Percentiles rank a stretch among this genome's conserved stretches.
These are phyloP conservation scores for Ganoderma lingzhi DNA, from an alignment of 1,284 basidiomycete species.

Conservation along the genomic window DNA sequence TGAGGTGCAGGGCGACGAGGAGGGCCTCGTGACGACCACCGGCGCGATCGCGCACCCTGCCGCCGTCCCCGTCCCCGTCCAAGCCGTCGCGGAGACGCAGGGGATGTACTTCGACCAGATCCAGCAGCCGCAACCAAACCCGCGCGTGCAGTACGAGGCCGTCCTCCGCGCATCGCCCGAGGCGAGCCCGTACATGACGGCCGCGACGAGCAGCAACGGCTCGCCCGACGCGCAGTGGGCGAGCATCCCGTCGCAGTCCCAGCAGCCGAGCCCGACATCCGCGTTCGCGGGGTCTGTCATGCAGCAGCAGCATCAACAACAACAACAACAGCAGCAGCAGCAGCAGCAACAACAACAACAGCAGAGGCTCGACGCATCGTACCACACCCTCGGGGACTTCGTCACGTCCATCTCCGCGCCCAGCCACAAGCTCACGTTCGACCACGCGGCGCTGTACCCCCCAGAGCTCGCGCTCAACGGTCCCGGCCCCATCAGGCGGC, in stretches of 20 bases:
- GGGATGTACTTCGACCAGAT: slow-evolving; percentile 30
- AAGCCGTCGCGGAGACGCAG: slow-evolving; percentile 26
- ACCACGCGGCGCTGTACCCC: slow-evolving; percentile 60
- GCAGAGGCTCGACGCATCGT: slow-evolving; percentile 30
- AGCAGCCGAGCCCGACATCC: background rate
- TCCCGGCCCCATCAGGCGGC: slow-evolving; percentile 68
- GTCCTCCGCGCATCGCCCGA: slow-evolving; percentile 34
- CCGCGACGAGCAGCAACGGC: slow-evolving; percentile 19
- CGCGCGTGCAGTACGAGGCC: slow-evolving; percentile 3
- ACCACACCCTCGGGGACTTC: slow-evolving; percentile 33
- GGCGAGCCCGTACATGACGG: slow-evolving; percentile 9
- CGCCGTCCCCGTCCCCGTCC: slow-evolving; percentile 10
- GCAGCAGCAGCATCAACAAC: slow-evolving; percentile 11
- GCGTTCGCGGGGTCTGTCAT: background rate
- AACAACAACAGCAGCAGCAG: slow-evolving; percentile 28
- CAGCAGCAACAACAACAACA: slow-evolving; percentile 21
- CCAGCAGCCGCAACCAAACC: background rate
- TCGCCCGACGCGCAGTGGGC: slow-evolving; percentile 49
- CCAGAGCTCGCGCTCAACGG: slow-evolving; percentile 44
- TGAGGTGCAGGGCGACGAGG: slow-evolving; percentile 68
- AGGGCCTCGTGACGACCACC: slow-evolving; percentile 54
- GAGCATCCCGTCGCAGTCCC: slow-evolving; percentile 38
- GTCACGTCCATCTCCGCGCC: slow-evolving; percentile 66
- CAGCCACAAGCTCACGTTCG: slow-evolving; percentile 71
- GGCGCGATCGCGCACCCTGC: slow-evolving; percentile 24